Conservation (phyloP, 140 eudicot species). For the Ambrosia hybrid region DNA sequence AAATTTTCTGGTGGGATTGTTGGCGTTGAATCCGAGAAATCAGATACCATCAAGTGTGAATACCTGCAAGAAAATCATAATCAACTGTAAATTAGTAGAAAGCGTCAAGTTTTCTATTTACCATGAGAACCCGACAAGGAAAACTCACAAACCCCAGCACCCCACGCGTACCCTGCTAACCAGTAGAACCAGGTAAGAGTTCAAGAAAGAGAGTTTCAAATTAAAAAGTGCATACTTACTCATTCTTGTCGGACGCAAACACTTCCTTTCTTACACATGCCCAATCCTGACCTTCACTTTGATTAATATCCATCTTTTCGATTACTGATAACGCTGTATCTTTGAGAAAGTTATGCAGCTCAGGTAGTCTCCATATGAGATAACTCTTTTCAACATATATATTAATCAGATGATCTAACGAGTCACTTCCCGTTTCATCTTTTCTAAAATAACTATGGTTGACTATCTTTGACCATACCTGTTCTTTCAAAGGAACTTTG, state of each 20-base stretch:
- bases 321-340: slow-evolving; percentile 65
- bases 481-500: slow-evolving; percentile 91
- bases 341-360: slow-evolving; percentile 67
- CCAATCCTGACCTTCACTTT: slow-evolving; percentile 71
- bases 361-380: slow-evolving; percentile 92
- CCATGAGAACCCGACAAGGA: not conserved
- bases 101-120: not conserved
- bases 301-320: slow-evolving; percentile 41
- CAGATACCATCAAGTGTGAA: slow-evolving; percentile 69
- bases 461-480: slow-evolving; percentile 53
- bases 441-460: slow-evolving; percentile 46
- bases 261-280: slow-evolving; percentile 89
- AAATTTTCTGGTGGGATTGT: slow-evolving; percentile 85
- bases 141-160: not conserved
- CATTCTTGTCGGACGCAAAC: slow-evolving; percentile 76
- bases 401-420: slow-evolving; percentile 75
- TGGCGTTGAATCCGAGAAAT: slow-evolving; percentile 80
- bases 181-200: not conserved
- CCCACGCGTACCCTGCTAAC: not conserved
- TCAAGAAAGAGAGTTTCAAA: not conserved
- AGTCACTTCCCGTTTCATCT: slow-evolving; percentile 60
- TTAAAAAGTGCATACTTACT: slow-evolving; percentile 42
- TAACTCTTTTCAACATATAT: slow-evolving; percentile 87
- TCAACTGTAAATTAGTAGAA: not conserved
- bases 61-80: slow-evolving; percentile 48